These are phyloP conservation scores for Helenozyma baotianmanensis DNA, from an alignment of 805 yeast species.

Conservation along the genomic window DNA sequence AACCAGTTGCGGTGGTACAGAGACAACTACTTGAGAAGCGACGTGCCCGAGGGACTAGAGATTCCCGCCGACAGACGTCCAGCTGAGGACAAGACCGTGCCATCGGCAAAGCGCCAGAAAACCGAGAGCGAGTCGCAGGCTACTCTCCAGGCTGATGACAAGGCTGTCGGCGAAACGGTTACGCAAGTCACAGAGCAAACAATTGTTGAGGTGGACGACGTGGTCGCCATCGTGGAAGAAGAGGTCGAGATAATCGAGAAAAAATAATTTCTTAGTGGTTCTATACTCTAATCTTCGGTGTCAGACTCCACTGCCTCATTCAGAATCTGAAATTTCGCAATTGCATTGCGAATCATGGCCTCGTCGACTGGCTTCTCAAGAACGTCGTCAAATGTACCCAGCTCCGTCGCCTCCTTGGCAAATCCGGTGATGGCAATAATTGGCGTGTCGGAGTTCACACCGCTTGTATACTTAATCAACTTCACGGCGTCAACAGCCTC, in stretches of 20 bases:
- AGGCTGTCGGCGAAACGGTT: neutral
- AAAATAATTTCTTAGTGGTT: no score
- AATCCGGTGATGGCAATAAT: conserved; percentile 71
- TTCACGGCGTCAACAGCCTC: conserved; percentile 75
- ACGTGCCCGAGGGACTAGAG: conserved; percentile 7
- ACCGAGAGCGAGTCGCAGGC: neutral
- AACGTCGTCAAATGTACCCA: conserved; percentile 59
- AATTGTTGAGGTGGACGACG: no score
- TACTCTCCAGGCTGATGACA: neutral
- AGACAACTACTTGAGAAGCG: conserved; percentile 52
- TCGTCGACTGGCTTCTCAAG: conserved; percentile 63
- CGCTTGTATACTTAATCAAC: conserved; percentile 67
- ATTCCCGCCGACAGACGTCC: neutral
- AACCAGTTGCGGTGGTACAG: conserved; percentile 74
- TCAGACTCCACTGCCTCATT: conserved; percentile 14
- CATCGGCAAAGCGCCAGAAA: neutral
- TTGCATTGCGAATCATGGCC: conserved; percentile 6
- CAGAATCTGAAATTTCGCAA: conserved; percentile 9
- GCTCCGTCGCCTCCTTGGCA: conserved; percentile 57
- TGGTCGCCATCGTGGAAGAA: no score
- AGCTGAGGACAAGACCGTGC: neutral
- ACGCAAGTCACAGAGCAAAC: no score
- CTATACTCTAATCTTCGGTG: no score
- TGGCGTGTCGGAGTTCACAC: conserved; percentile 74
- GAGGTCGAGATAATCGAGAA: no score